Percentiles rank a stretch among this genome's conserved stretches.
phyloP scores from a whole-genome alignment of 352 stramenopile species.

The Phytophthora quininea region DNA sequence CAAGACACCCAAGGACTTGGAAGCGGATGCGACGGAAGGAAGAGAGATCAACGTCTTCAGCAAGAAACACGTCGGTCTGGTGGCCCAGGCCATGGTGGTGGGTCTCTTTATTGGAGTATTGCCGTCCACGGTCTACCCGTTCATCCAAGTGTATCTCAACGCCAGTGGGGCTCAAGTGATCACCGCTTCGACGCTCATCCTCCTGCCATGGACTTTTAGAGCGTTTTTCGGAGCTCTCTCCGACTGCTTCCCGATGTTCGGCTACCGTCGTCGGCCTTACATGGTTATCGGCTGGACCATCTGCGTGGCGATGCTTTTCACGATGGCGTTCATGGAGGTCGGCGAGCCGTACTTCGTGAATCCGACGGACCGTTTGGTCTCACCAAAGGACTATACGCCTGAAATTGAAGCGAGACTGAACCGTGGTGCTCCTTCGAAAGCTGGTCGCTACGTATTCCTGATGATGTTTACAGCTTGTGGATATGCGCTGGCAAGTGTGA shows the following conservation, averaged over 20 bases:
- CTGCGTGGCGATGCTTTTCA: slow-evolving; percentile 6
- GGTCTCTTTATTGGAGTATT: slow-evolving; percentile 38
- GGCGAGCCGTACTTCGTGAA: slow-evolving; percentile 37
- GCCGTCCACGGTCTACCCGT: slow-evolving; percentile 47
- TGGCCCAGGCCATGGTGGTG: slow-evolving; percentile 49
- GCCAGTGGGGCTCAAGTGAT: slow-evolving; percentile 26
- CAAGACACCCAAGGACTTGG: too few relatives aligned
- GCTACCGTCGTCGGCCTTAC: slow-evolving; percentile 30
- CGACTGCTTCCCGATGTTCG: slow-evolving; percentile 71
- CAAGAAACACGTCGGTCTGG: slow-evolving; percentile 40
- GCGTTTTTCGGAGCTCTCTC: slow-evolving; percentile 41
- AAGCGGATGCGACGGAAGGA: slow-evolving; percentile 10
- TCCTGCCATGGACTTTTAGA: slow-evolving; percentile 76
- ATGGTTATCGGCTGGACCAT: slow-evolving; percentile 51
- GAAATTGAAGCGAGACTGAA: slow-evolving; percentile 32
- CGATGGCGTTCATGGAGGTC: background rate
- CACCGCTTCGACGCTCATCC: slow-evolving; percentile 40
- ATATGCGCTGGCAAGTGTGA: slow-evolving; percentile 74
- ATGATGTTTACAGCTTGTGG: slow-evolving; percentile 74
- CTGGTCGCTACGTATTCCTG: slow-evolving; percentile 48
- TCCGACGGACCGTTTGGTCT: slow-evolving; percentile 10
- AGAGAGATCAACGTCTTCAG: slow-evolving; percentile 28
- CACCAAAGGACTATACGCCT: slow-evolving; percentile 21
- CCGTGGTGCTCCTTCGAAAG: slow-evolving; percentile 18
- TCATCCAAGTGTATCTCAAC: slow-evolving; percentile 56